Evolutionary conservation across 805 yeast genomes (phyloP).

Genomic region (Candida lessepsii): DNA sequence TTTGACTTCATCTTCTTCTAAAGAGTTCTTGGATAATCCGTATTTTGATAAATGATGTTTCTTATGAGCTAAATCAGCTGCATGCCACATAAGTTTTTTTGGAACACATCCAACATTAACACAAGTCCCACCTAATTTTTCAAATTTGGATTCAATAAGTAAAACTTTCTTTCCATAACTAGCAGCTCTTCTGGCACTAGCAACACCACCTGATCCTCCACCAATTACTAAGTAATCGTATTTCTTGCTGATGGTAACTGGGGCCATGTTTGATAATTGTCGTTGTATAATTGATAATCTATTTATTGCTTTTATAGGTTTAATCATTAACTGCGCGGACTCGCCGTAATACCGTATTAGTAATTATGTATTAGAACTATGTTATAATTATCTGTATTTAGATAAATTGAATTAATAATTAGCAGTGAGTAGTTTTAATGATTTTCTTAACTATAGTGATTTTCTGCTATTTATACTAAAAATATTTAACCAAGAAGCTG

Average conservation of each 20-base stretch:
- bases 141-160: constrained; percentile 70
- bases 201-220: constrained; percentile 99
- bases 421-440: too few species aligned
- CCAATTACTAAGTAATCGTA: constrained; percentile 95
- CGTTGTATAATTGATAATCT: constrained; percentile 27
- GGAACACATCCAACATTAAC: constrained; percentile 99
- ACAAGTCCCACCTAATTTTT: constrained; percentile 91
- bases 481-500: too few species aligned
- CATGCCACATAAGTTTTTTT: constrained; percentile 98
- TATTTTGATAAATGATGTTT: constrained; percentile 75
- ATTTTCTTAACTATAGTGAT: too few species aligned
- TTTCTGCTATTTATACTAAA: too few species aligned
- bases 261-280: constrained; percentile 49
- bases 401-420: too few species aligned
- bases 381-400: too few species aligned
- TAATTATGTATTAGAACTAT: too few species aligned
- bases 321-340: constrained; percentile 14
- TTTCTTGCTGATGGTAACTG: constrained; percentile 38
- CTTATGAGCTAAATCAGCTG: constrained; percentile 82
- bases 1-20: constrained; percentile 42
- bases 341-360: too few species aligned
- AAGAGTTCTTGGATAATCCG: constrained; percentile 65
- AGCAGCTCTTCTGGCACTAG: constrained; percentile 97
- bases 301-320: constrained; percentile 5
- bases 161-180: constrained; percentile 86